Percentiles rank a stretch among this genome's conserved stretches.
These are phyloP conservation scores for Tetrahymena borealis DNA, from an alignment of 73 alveolate species.

Conservation along the genomic window DNA sequence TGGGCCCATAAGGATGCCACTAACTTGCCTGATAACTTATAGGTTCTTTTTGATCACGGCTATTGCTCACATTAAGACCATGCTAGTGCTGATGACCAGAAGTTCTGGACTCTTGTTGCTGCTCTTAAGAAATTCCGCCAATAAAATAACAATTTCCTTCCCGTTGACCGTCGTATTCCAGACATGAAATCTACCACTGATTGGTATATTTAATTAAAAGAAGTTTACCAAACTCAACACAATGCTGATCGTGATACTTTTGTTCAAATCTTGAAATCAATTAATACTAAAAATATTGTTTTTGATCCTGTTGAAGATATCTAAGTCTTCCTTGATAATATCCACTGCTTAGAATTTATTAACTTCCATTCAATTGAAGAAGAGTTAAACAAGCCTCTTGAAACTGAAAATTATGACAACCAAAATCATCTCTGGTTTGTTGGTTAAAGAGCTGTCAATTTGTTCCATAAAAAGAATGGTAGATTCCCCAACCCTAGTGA, in stretches of 20 bases:
- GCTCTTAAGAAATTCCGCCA: constrained; percentile 65
- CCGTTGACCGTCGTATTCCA: constrained; percentile 87
- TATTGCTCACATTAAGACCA: constrained; percentile 25
- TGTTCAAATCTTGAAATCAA: constrained; percentile 25
- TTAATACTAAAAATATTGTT: constrained; percentile 41
- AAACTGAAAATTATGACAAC: constrained; percentile 56
- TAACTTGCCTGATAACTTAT: constrained; percentile 14
- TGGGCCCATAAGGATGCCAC: constrained; percentile 45
- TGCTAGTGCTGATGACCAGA: constrained; percentile 12
- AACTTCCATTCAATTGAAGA: constrained; percentile 28
- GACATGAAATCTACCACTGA: constrained; percentile 90
- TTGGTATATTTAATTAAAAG: constrained; percentile 62
- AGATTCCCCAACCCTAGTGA: constrained; percentile 74
- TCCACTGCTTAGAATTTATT: constrained; percentile 9
- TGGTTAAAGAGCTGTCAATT: constrained; percentile 80
- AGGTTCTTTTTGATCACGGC: constrained; percentile 11
- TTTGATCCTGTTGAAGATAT: constrained; percentile 17
- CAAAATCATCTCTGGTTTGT: constrained; percentile 80
- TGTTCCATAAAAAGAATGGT: constrained; percentile 44
- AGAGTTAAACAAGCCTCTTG: constrained; percentile 54
- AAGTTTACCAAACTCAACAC: constrained; percentile 66
- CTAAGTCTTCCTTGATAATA: constrained; percentile 55
- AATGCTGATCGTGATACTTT: constrained; percentile 59
- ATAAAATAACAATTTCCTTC: constrained; percentile 52
- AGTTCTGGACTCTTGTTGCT: constrained; percentile 60